Evolutionary conservation across 208 protist genomes (phyloP).

Genomic region (Eutreptiella sp.): DNA sequence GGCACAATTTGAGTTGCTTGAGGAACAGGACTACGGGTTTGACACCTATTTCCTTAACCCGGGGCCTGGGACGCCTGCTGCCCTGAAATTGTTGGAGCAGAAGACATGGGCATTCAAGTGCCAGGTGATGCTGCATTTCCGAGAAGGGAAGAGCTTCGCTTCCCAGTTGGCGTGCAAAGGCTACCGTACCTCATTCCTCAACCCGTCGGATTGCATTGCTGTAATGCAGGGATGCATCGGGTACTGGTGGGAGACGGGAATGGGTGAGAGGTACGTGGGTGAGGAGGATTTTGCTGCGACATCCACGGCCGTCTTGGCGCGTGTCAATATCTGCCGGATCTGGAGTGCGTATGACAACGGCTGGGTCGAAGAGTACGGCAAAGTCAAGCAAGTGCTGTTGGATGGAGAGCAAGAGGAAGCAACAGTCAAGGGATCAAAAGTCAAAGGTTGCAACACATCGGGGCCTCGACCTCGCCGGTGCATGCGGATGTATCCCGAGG

Average conservation of each 20-base stretch:
- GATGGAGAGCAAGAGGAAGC: no score
- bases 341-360: no score
- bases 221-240: slow-evolving; percentile 22
- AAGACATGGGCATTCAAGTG: no score
- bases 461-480: no score
- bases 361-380: no score
- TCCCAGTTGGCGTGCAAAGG: slow-evolving; percentile 5
- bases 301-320: slow-evolving; percentile 11
- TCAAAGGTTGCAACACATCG: no score
- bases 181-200: slow-evolving; percentile 1
- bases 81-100: no score
- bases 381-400: no score
- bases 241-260: slow-evolving; percentile 17
- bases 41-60: slow-evolving; percentile 21
- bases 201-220: slow-evolving; percentile 23
- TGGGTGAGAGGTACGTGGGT: slow-evolving; percentile 16
- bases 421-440: no score
- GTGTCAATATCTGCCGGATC: no score
- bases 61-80: no score
- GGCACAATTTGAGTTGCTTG: slow-evolving; percentile 14
- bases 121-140: slow-evolving; percentile 7
- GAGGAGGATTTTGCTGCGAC: slow-evolving; percentile 23
- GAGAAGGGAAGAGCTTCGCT: slow-evolving; percentile 16
- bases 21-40: slow-evolving; percentile 11
- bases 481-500: no score